Percentiles rank a stretch among this genome's conserved stretches.
Evolutionary conservation across 345 rosid genomes (phyloP).

Genomic region (Citrus sp.): DNA sequence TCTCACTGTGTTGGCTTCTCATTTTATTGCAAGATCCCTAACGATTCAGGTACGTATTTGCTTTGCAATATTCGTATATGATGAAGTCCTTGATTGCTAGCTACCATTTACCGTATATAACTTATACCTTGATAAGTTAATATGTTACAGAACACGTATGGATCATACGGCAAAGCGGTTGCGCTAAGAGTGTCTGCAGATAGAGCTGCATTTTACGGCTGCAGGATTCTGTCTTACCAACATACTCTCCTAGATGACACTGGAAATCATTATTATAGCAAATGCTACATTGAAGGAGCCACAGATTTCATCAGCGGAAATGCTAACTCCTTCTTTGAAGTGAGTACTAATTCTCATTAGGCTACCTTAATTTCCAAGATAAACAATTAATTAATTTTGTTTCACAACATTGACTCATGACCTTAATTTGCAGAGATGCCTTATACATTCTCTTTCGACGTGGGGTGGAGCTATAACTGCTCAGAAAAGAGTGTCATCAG

Average conservation of each 20-base stretch:
- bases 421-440: constrained; percentile 41
- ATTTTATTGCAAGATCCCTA: constrained; percentile 58
- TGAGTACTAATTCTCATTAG: constrained; percentile 12
- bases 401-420: too few species aligned
- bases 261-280: constrained; percentile 65
- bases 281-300: constrained; percentile 76
- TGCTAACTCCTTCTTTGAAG: constrained; percentile 62
- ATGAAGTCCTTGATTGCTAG: too few species aligned
- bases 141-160: constrained; percentile 48
- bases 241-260: constrained; percentile 69
- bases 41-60: constrained; percentile 37
- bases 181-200: constrained; percentile 65
- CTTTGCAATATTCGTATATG: background rate
- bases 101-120: too few species aligned
- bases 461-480: constrained; percentile 64
- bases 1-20: constrained; percentile 52
- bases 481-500: constrained; percentile 42
- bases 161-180: constrained; percentile 49
- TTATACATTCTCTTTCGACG: constrained; percentile 50
- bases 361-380: too few species aligned
- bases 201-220: constrained; percentile 60
- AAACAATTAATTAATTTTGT: too few species aligned
- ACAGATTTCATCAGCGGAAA: constrained; percentile 79
- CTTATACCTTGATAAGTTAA: too few species aligned
- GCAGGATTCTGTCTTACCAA: constrained; percentile 57